Conservation (phyloP, 345 rosid species). For the Salix brachista region DNA sequence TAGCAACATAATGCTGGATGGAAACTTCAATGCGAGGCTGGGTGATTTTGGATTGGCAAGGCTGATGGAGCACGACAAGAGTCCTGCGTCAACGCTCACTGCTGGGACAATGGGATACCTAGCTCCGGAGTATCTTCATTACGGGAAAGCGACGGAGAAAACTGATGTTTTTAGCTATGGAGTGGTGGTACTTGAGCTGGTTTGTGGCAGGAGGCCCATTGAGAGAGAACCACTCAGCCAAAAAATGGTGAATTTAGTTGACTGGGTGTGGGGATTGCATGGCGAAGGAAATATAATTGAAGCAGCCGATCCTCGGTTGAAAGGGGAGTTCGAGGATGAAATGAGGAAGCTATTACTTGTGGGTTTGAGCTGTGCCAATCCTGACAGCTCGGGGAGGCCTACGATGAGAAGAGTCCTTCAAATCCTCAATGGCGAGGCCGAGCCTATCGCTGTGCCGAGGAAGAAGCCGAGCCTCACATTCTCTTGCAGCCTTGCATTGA, state of each 20-base stretch:
- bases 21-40: slow-evolving; percentile 70
- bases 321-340: slow-evolving; percentile 57
- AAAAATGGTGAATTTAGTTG: slow-evolving; percentile 79
- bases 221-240: slow-evolving; percentile 62
- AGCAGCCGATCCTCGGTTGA: slow-evolving; percentile 68
- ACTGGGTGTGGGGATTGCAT: slow-evolving; percentile 82
- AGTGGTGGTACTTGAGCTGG: slow-evolving; percentile 80
- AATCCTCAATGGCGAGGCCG: slow-evolving; percentile 65
- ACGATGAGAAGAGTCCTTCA: slow-evolving; percentile 83
- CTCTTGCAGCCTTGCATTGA: slow-evolving; percentile 49
- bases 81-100: slow-evolving; percentile 88
- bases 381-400: slow-evolving; percentile 70
- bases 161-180: slow-evolving; percentile 90
- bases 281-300: slow-evolving; percentile 67
- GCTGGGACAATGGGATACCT: slow-evolving; percentile 98
- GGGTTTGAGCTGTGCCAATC: slow-evolving; percentile 82
- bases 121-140: slow-evolving; percentile 95
- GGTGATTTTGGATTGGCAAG: slow-evolving; percentile 96
- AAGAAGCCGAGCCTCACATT: slow-evolving; percentile 76
- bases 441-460: slow-evolving; percentile 50
- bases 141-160: slow-evolving; percentile 84
- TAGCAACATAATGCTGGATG: slow-evolving; percentile 87
- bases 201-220: slow-evolving; percentile 89
- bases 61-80: slow-evolving; percentile 85
- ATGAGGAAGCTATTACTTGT: slow-evolving; percentile 81